Base-by-base conservation (phyloP, 2,329 filamentous ascomycete genomes). In the Cordyceps tenuipes region DNA sequence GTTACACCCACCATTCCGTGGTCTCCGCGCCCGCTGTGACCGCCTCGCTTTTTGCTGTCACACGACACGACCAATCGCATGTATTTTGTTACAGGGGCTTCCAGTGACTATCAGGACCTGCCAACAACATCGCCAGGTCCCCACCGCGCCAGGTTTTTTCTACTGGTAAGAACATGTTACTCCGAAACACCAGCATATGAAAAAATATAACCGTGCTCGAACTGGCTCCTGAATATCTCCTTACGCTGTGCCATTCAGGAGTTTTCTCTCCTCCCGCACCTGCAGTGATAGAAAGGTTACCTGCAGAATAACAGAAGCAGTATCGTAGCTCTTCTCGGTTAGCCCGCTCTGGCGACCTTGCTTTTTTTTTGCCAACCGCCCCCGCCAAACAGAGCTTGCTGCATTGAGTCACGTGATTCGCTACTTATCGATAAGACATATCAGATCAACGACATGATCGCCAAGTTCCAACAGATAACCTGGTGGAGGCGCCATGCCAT, bases 1-100 rank as follows among this genome's bases (percentile, higher is more conserved):
- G 5, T 6, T n/a, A 21, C n/a, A n/a, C 19, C 44, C 13, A 2
- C 23, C 23, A 23, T 23, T 23, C 23, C 23, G 23, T n/a, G 15
- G n/a, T 13, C 13, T 26, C 34, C 19, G 12, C 26, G 29, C 53
- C 21, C 31, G 43, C 10, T 21, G 26, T 19, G 34, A 10, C 17
- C 34, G n/a, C 8, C 29, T 34, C 53, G 41, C 17, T 43, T 48
- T 19, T 21, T 19, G n/a, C 31, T 34, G 34, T 48, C 47, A 59
- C 56, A 52, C 39, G 48, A 59, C 56, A 52, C 39, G 48, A 52
- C 36, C 56, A 59, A 34, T 43, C 23, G 8, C 46, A 44, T 51
- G 48, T 51, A 13, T 21, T 50, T 23, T n/a, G 5, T n/a, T 51
- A 53, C 34, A 54, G 41, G 41, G 26, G 53, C 29, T 56, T 47